Evolutionary conservation across 2,329 filamentous ascomycete species (phyloP).

Genomic region (Diplocarpon mali): DNA sequence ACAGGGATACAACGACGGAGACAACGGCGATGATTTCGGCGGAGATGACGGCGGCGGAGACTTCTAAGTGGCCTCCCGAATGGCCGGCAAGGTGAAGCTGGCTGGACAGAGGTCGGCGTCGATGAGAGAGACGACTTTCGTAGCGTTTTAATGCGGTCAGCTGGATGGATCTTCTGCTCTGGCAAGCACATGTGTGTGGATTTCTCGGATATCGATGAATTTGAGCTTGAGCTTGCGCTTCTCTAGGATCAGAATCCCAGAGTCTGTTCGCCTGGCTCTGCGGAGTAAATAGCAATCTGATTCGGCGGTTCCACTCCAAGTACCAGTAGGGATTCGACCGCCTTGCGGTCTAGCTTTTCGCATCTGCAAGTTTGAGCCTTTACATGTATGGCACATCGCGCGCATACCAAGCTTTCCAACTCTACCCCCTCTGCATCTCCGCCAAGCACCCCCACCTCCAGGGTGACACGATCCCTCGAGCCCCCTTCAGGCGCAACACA

Average conservation of each 20-base stretch:
- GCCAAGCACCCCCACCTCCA: not conserved
- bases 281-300: no score
- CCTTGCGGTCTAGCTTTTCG: no score
- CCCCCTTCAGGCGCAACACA: not conserved
- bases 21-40: slow-evolving; percentile 21
- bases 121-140: slow-evolving; percentile 1
- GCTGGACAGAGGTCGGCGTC: not conserved
- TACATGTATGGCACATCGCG: no score
- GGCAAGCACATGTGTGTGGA: not conserved
- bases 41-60: slow-evolving; percentile 20
- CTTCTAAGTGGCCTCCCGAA: slow-evolving; percentile 8
- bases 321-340: no score
- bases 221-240: no score
- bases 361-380: no score
- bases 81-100: not conserved
- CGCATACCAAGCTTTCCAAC: not conserved
- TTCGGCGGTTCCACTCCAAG: no score
- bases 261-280: no score
- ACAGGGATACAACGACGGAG: slow-evolving; percentile 31
- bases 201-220: no score
- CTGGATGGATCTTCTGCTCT: not conserved
- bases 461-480: not conserved
- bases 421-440: not conserved
- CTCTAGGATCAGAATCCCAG: no score
- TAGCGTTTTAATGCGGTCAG: not conserved